A percentile compares a stretch with the other conserved stretches of the same genome.
phyloP scores from a whole-genome alignment of 2,329 filamentous ascomycete species.

The Lachnellula willkommii region DNA sequence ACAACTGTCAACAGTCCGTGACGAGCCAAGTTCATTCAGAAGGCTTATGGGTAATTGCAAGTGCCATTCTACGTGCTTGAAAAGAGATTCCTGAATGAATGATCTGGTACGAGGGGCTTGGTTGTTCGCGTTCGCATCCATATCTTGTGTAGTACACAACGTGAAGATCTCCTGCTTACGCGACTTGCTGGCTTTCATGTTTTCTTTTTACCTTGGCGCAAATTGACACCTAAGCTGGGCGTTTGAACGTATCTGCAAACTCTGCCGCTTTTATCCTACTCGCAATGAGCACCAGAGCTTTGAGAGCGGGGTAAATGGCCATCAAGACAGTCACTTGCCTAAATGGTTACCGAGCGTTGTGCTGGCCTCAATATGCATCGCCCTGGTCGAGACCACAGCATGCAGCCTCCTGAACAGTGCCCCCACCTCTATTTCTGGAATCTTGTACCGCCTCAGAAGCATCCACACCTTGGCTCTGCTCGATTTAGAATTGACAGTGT shows the following conservation, averaged over 20 bases:
- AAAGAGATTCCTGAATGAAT: no score
- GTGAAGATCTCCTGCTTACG: not conserved
- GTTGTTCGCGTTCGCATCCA: no score
- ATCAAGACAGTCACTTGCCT: no score
- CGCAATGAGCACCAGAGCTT: no score
- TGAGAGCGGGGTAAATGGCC: no score
- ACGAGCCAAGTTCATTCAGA: no score
- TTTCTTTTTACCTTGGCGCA: not conserved
- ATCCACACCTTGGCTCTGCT: not conserved
- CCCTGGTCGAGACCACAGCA: not conserved
- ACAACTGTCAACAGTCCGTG: no score
- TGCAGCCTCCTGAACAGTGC: not conserved
- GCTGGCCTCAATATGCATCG: not conserved
- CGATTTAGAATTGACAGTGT: not conserved
- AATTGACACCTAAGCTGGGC: not conserved
- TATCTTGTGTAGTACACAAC: not conserved
- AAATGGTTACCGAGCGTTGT: not conserved
- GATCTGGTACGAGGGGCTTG: no score
- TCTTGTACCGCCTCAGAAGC: not conserved
- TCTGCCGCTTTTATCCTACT: not conserved
- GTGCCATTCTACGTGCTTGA: no score
- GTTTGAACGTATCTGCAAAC: not conserved
- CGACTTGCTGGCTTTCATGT: not conserved
- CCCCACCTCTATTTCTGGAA: not conserved
- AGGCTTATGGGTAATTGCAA: no score